phyloP scores from a whole-genome alignment of 257 asterid genomes.

The Solanum chiquidenum region DNA sequence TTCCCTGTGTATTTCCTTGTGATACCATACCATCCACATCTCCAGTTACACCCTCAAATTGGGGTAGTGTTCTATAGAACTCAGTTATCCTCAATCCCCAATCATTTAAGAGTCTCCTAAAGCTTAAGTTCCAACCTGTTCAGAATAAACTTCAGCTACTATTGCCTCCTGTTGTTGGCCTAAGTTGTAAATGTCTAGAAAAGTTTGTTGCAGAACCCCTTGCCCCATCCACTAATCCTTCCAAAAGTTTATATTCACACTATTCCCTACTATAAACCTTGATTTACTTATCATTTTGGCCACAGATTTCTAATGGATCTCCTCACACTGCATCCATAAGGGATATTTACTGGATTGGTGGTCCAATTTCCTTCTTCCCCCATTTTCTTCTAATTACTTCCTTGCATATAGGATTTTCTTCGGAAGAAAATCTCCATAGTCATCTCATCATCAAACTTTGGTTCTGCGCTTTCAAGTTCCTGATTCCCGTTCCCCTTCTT shows the following conservation, averaged over 20 bases:
- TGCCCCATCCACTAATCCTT: neutral
- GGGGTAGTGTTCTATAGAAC: neutral
- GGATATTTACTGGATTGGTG: neutral
- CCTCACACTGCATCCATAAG: neutral
- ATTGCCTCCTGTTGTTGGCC: neutral
- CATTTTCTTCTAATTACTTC: neutral
- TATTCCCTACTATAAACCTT: neutral
- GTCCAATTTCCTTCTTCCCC: neutral
- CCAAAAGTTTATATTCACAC: neutral
- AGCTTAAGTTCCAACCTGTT: neutral
- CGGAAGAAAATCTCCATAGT: neutral
- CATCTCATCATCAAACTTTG: neutral
- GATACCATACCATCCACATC: neutral
- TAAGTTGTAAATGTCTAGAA: neutral
- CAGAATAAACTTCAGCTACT: neutral
- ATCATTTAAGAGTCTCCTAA: neutral
- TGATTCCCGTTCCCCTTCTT: neutral
- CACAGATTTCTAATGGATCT: neutral
- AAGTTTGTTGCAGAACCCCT: neutral
- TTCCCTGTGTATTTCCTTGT: neutral
- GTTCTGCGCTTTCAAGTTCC: neutral
- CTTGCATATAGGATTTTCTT: neutral
- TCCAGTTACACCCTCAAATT: neutral
- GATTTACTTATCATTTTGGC: neutral
- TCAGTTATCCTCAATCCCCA: neutral